phyloP scores from a whole-genome alignment of 805 yeast genomes.

The Wickerhamiella parazyma region DNA sequence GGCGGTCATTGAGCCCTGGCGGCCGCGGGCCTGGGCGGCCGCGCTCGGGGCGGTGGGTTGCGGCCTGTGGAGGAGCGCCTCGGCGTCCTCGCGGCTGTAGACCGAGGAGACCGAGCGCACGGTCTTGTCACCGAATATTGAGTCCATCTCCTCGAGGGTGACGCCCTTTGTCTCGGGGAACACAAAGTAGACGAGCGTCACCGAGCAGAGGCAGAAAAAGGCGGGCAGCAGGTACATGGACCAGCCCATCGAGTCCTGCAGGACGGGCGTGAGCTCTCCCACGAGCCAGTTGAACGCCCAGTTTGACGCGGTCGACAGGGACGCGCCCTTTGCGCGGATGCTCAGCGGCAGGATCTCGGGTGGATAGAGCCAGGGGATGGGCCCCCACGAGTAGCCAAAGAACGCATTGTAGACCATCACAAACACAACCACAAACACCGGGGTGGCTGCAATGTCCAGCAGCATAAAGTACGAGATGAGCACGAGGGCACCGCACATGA shows the following conservation, averaged over 20 bases:
- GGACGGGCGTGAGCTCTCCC: conserved; percentile 81
- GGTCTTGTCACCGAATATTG: conserved; percentile 60
- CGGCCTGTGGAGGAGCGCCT: conserved; percentile 12
- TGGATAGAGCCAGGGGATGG: conserved; percentile 81
- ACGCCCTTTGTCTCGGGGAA: conserved; percentile 91
- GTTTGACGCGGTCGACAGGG: conserved; percentile 79
- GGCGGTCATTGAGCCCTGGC: neutral
- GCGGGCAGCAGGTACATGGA: conserved; percentile 73
- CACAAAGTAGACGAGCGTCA: conserved; percentile 52
- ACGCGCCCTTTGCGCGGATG: conserved; percentile 81
- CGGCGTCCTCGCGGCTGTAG: conserved; percentile 18
- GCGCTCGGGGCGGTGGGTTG: conserved; percentile 5
- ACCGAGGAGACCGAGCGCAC: conserved; percentile 16
- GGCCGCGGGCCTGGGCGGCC: conserved; percentile 10
- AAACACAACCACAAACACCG: conserved; percentile 56
- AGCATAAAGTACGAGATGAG: conserved; percentile 50
- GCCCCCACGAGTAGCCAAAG: conserved; percentile 90
- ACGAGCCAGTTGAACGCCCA: conserved; percentile 90
- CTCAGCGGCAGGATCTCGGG: conserved; percentile 75
- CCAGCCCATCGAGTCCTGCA: conserved; percentile 68
- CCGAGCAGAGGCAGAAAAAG: conserved; percentile 57
- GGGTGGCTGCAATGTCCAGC: conserved; percentile 40
- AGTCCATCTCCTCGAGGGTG: conserved; percentile 81
- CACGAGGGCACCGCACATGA: conserved; percentile 62
- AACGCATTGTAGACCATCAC: conserved; percentile 67